Evolutionary conservation across 176 grass and related monocot genomes (phyloP), one percentile per base, ranked within the genome.

Genomic region (Phyllostachys edulis): DNA sequence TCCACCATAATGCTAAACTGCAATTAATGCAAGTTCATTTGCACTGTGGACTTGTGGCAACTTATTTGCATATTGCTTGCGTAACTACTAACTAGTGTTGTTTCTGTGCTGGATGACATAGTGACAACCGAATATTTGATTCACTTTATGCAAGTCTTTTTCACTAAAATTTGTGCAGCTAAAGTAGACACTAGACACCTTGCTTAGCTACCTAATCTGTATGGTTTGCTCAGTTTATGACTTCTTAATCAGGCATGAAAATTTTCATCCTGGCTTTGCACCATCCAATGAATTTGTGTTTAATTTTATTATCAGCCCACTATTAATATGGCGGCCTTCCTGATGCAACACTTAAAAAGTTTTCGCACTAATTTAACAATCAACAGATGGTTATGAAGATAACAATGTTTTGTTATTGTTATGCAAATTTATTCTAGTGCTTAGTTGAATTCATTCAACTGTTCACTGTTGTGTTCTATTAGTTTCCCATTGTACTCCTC

Each of bases 71-170:
- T 57, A 46, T 70, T 68, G 0, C 17, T 75, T 44, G 9, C 11
- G 5, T 70, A 45, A 55, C 14, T 65, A 63, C 40, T 29, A 63
- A 27, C 32, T 69, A 20, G 23, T 76, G 40, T 0, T 21, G 39
- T 71, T 76, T 83, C 55, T 82, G 17, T 77, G 69, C 51, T 34
- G 27, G 74, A 52, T 20, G 49, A 55, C 34, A 50, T 15, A 32
- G 34, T 12, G 11, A 5, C 18, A 41, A 57, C 21, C 17, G 74
- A 64, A 34, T 63, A 63, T 46, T 47, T 78, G 16, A 11, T 73
- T 57, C 39, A 18, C 47, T 49, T 13, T 18, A 46, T 59, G 10
- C 11, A 10, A 56, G 42, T 54, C 8, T 29, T 84, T 67, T 79
- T 27, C 37, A 63, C 63, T 50, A 2, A 77, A 51, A 6, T n/a